Evolutionary conservation across 768 basidiomycete genomes (phyloP).

Genomic region (Ephemerocybe angulata): DNA sequence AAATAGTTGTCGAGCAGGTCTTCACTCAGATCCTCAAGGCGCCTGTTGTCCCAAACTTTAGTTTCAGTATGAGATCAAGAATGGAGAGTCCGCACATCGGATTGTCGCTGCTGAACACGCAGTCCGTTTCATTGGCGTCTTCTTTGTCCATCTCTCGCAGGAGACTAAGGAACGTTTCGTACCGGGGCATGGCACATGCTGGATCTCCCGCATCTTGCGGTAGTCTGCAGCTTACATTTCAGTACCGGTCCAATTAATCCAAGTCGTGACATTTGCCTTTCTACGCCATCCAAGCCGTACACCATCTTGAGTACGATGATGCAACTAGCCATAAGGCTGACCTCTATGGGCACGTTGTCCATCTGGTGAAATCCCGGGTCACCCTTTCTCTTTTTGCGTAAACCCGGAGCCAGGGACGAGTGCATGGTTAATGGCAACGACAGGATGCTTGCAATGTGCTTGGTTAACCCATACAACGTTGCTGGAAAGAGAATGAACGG

Average conservation of each 20-base stretch:
- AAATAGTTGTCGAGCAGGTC: conserved; percentile 6
- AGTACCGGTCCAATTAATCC: conserved; percentile 12
- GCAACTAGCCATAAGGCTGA: conserved; percentile 53
- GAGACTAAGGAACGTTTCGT: conserved; percentile 43
- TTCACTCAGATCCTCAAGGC: conserved; percentile 49
- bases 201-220: conserved; percentile 51
- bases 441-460: conserved; percentile 52
- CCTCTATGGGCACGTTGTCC: conserved; percentile 69
- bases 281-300: conserved; percentile 73
- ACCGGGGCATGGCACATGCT: conserved; percentile 53
- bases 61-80: conserved; percentile 2
- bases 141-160: conserved; percentile 36
- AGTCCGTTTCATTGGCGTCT: conserved; percentile 24
- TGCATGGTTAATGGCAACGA: conserved; percentile 61
- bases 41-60: conserved; percentile 34
- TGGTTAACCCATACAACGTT: conserved; percentile 60
- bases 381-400: conserved; percentile 29
- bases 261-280: conserved; percentile 40
- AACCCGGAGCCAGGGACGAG: conserved; percentile 44
- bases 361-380: conserved; percentile 48
- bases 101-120: conserved; percentile 41
- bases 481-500: conserved; percentile 38
- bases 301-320: conserved; percentile 79
- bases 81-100: conserved; percentile 35
- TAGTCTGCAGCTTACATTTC: conserved; percentile 30